A percentile compares a stretch with the other conserved stretches of the same genome.
phyloP scores from a whole-genome alignment of 306 rosid species.

The Hylodesmum podocarpum region DNA sequence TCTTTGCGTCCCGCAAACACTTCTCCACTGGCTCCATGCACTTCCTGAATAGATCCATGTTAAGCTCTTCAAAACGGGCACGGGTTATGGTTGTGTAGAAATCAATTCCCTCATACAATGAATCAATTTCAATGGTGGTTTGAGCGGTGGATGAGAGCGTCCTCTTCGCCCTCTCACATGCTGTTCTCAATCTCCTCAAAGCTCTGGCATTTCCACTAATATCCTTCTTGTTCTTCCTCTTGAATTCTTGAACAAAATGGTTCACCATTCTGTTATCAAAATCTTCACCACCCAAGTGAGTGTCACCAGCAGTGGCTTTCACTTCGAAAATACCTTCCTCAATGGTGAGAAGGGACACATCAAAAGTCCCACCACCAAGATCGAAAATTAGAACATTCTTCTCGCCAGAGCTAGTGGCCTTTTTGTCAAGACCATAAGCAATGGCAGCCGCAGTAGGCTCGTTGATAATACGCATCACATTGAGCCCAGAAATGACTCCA shows the following conservation, averaged over 20 bases:
- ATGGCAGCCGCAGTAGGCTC: conserved; percentile 62
- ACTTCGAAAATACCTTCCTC: conserved; percentile 60
- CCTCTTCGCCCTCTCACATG: conserved; percentile 63
- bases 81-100: conserved; percentile 52
- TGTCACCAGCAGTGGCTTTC: conserved; percentile 59
- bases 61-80: conserved; percentile 56
- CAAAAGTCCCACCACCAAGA: conserved; percentile 60
- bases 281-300: conserved; percentile 67
- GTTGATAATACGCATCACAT: conserved; percentile 58
- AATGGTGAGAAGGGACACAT: conserved; percentile 53
- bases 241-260: conserved; percentile 61
- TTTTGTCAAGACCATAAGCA: conserved; percentile 59
- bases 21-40: conserved; percentile 57
- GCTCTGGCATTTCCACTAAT: conserved; percentile 53
- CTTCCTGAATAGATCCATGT: conserved; percentile 59
- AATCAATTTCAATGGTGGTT: conserved; percentile 58
- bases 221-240: conserved; percentile 52
- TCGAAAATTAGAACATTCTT: conserved; percentile 59
- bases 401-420: conserved; percentile 34
- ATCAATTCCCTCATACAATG: conserved; percentile 52
- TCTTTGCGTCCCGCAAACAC: conserved; percentile 58
- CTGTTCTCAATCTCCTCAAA: conserved; percentile 55
- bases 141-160: conserved; percentile 53
- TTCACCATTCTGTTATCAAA: conserved; percentile 61
- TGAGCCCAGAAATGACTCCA: conserved; percentile 53